Conservation (phyloP, 805 yeast genomes). For the Myxozyma monticola region DNA sequence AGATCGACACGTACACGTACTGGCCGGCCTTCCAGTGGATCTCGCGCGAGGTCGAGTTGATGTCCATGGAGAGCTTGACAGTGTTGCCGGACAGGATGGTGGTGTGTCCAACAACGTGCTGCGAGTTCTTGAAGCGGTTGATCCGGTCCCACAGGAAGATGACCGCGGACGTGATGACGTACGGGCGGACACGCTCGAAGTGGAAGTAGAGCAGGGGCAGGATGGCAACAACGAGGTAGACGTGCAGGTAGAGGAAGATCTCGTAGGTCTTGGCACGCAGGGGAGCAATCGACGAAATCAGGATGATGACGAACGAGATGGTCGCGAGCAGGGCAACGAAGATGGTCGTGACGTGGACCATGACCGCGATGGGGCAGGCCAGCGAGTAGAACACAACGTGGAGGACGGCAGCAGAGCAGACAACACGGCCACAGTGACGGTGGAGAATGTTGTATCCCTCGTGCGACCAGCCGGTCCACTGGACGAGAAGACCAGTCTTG, state of each 20-base stretch:
- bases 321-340: conserved; percentile 26
- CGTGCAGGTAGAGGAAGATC: conserved; percentile 28
- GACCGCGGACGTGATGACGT: conserved; percentile 29
- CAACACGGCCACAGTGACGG: conserved; percentile 30
- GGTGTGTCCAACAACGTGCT: conserved; percentile 25
- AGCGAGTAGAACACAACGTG: conserved; percentile 27
- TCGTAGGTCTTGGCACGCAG: conserved; percentile 29
- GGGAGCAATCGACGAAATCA: conserved; percentile 28
- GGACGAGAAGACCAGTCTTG: conserved; percentile 29
- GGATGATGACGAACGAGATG: conserved; percentile 22
- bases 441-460: conserved; percentile 31
- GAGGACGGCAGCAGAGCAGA: conserved; percentile 25
- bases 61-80: conserved; percentile 27
- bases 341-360: conserved; percentile 30
- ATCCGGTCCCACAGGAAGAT: conserved; percentile 29
- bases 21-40: conserved; percentile 32
- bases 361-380: conserved; percentile 26
- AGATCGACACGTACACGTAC: conserved; percentile 27
- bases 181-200: conserved; percentile 30
- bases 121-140: conserved; percentile 26
- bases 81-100: conserved; percentile 30
- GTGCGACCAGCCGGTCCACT: conserved; percentile 31
- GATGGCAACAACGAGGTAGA: conserved; percentile 29
- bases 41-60: conserved; percentile 28
- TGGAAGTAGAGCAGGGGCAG: conserved; percentile 30